Evolutionary conservation across 768 basidiomycete genomes (phyloP), one percentile per base, ranked within the genome.

Genomic region (Tulasnella calospora): DNA sequence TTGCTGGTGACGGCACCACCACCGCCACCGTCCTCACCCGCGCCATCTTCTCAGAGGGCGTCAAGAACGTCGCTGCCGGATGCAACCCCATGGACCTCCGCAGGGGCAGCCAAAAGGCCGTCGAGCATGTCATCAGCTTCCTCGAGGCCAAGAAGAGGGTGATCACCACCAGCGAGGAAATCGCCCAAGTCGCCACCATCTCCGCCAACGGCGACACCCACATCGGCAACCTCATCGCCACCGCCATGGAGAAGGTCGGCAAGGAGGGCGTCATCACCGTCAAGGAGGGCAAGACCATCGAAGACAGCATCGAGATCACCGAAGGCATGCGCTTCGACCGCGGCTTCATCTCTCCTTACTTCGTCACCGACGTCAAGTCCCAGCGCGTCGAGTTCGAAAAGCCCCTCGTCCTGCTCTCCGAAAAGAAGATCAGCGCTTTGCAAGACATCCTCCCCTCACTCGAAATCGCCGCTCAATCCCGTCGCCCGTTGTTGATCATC

Each of bases 321-420:
- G 97, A 99, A 87, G 97, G 97, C 85, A 99, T 99, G 97, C 92
- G 96, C 83, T 98, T 99, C 87, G 97, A 99, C 90, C 93, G 97
- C 76, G 97, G 97, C 30, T 99, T 90, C 89, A 97, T 98, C 86
- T 95, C 94, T 0, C 95, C 96, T 0, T 98, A 98, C 90, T 98
- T 99, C 85, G 91, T 99, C 86, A 99, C 97, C 81, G 95, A 99
- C 87, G 93, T 96, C 88, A 98, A 99, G 90, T 83, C 89, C 67
- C 97, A 98, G 84, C 95, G 93, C 84, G 93, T 92, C 87, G 96
- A 99, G 84, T 93, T 98, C 80, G 97, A 99, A 87, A 99, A 98
- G 86, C 97, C 97, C 21, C 86, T 92, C 82, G 92, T 99, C 82
- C 90, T 99, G 69, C 89, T 99, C 75, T 93, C 91, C 78, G 97